These are phyloP conservation scores for Tolypocladium pustulatum DNA, from an alignment of 2,329 filamentous ascomycete genomes.

Conservation along the genomic window DNA sequence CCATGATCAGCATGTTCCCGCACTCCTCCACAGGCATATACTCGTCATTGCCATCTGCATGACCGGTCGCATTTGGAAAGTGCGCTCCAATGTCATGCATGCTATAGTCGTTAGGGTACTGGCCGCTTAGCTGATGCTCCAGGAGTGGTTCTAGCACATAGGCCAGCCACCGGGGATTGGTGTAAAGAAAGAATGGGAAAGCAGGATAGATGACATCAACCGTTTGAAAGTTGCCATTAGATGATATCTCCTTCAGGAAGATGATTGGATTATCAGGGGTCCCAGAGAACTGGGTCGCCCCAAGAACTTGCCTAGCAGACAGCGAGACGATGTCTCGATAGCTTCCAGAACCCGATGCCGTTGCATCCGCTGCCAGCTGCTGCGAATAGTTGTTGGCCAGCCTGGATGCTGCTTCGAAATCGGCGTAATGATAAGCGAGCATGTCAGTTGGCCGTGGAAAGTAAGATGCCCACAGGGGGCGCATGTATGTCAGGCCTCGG, in stretches of 20 bases:
- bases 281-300: conserved; percentile 64
- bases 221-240: conserved; percentile 74
- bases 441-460: conserved; percentile 54
- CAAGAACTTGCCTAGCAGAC: conserved; percentile 70
- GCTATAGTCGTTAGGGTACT: conserved; percentile 58
- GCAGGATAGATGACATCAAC: conserved; percentile 81
- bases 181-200: conserved; percentile 71
- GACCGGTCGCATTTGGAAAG: conserved; percentile 69
- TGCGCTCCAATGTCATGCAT: conserved; percentile 67
- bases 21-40: conserved; percentile 70
- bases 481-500: conserved; percentile 67
- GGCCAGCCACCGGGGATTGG: conserved; percentile 51
- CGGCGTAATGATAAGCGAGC: conserved; percentile 64
- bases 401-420: conserved; percentile 52
- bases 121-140: conserved; percentile 54
- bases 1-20: conserved; percentile 70
- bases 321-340: conserved; percentile 71
- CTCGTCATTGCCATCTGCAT: conserved; percentile 57
- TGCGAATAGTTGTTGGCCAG: conserved; percentile 65
- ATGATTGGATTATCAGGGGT: conserved; percentile 59
- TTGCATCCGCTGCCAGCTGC: conserved; percentile 60
- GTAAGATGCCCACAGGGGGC: conserved; percentile 69
- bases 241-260: conserved; percentile 82
- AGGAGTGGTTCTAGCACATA: conserved; percentile 51
- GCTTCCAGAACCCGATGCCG: conserved; percentile 60